Conservation (phyloP, 2,329 filamentous ascomycete species). For the Trichoderma sp. region DNA sequence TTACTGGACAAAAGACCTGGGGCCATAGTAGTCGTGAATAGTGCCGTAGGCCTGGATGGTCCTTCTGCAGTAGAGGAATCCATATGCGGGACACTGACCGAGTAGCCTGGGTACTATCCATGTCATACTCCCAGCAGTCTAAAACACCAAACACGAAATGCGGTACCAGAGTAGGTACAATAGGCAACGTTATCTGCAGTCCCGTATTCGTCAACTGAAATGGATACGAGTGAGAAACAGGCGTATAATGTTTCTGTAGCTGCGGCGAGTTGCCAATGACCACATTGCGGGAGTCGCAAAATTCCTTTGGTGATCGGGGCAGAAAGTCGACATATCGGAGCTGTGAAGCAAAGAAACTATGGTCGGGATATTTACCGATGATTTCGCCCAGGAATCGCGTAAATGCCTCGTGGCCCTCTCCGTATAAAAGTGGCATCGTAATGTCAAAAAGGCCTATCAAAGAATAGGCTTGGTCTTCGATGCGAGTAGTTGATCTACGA, state of each 20-base stretch:
- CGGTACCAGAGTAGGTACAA: constrained; percentile 12
- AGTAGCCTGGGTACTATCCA: not conserved
- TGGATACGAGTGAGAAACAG: not conserved
- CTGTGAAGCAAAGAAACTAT: constrained; percentile 7
- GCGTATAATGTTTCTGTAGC: constrained; percentile 3
- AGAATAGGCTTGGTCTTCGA: constrained; percentile 28
- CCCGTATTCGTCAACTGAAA: constrained; percentile 8
- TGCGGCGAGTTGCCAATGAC: not conserved
- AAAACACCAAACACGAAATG: constrained; percentile 12
- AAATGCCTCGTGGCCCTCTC: constrained; percentile 23
- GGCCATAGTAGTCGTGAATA: constrained; percentile 6
- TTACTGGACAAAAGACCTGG: not conserved
- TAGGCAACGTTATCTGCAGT: not conserved
- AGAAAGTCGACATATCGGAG: constrained; percentile 13
- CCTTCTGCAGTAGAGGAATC: constrained; percentile 11
- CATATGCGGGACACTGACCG: not conserved
- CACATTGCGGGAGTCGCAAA: not conserved
- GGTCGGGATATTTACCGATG: not conserved
- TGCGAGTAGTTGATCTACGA: constrained; percentile 26
- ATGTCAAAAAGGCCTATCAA: constrained; percentile 25
- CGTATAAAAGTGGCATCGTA: constrained; percentile 26
- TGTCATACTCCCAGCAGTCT: constrained; percentile 9
- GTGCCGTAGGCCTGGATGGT: not conserved
- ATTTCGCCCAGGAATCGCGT: constrained; percentile 2
- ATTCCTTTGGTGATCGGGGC: constrained; percentile 3